These are phyloP conservation scores for Schoenoplectus triqueter DNA, from an alignment of 202 grass and related monocot genomes.

Conservation along the genomic window DNA sequence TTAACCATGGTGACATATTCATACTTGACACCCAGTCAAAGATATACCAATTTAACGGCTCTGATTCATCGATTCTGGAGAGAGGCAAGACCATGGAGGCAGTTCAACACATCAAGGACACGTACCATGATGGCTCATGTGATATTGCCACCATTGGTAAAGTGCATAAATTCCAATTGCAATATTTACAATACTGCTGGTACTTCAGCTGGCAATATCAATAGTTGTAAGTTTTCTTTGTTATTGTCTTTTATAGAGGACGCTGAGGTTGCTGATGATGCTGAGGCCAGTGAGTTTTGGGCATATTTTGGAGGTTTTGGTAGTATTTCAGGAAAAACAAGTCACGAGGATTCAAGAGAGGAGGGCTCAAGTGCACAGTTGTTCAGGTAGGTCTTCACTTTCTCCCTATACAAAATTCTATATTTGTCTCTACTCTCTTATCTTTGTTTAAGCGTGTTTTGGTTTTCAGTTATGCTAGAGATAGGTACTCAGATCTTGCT, in stretches of 20 bases:
- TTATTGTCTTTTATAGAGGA: conserved; percentile 57
- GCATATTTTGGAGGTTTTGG: conserved; percentile 91
- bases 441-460: not conserved
- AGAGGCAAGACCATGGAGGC: conserved; percentile 98
- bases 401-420: not conserved
- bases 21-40: conserved; percentile 94
- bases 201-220: not conserved
- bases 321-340: conserved; percentile 73
- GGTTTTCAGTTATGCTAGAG: no score
- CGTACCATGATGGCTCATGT: conserved; percentile 86
- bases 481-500: not conserved
- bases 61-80: conserved; percentile 90
- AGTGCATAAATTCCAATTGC: conserved; percentile 25
- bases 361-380: conserved; percentile 49
- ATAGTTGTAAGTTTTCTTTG: conserved; percentile 3
- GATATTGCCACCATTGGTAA: conserved; percentile 80
- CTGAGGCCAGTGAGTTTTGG: conserved; percentile 93
- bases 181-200: not conserved
- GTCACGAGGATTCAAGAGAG: conserved; percentile 44
- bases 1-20: conserved; percentile 95
- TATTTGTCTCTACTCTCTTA: conserved; percentile 26
- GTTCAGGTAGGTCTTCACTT: conserved; percentile 53
- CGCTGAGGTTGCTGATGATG: conserved; percentile 78
- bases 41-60: conserved; percentile 97
- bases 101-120: conserved; percentile 94